Evolutionary conservation across 2,329 filamentous ascomycete species (phyloP), one percentile per base, ranked within the genome.

Genomic region (Scedosporium dehoogii): DNA sequence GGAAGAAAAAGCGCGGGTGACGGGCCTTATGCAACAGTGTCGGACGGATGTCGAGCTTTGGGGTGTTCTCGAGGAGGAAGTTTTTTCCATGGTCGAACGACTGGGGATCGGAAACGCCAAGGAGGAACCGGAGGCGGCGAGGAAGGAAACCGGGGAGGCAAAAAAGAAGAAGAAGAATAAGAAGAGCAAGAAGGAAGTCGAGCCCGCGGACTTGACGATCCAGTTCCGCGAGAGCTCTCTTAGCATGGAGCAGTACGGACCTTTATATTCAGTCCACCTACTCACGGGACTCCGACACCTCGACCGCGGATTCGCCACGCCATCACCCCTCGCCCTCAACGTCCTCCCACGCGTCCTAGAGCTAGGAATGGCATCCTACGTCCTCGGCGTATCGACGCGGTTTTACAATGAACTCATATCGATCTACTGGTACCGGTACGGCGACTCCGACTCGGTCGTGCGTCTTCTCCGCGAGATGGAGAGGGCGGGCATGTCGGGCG

Each of bases 331-430:
- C 0, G 77, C 79, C 0, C 79, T 89, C 55, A 78, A 79, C 55
- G 73, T 92, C 27, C 76, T 92, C 0, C 87, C 89, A 0, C 81
- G 82, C 6, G 76, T 92, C 67, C 89, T 89, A 69, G 78, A 81
- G 55, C 78, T 90, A 0, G 89, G 89, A 1, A 79, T 88, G 1
- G 81, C 84, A 1, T 88, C 87, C 0, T 90, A 88, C 69, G 85
- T 90, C 6, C 80, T 93, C 0, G 89, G 88, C 58, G 86, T 84
- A 5, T 86, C 85, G 18, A 88, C 88, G 0, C 76, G 81, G 0
- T 83, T 92, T 51, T 92, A 90, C 76, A 86, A 88, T 69, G 78
- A 84, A 58, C 79, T 91, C 41, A 78, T 90, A 25, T 73, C 77
- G 14, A 79, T 87, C 23, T 77, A 85, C 62, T 90, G 87, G 84